Evolutionary conservation across 2,329 filamentous ascomycete species (phyloP), one percentile per base, ranked within the genome.

Genomic region (Ophiostoma ulmi): DNA sequence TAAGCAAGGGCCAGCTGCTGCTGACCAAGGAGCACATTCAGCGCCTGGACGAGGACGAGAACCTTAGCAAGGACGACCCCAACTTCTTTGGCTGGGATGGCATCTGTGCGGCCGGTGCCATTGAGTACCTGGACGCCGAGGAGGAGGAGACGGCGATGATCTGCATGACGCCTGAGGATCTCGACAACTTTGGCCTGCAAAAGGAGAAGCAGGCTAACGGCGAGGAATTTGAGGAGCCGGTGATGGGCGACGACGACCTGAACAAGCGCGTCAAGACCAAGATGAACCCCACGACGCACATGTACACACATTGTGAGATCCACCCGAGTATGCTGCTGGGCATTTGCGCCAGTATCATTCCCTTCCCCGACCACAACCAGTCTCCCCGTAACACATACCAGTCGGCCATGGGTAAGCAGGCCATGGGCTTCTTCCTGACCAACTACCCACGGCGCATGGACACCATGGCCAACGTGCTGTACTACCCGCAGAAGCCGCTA

Each of bases 111-210:
- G 87, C 88, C 14, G 95, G 94, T 80, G 92, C 93, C 2, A 91
- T 99, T 52, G 95, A 99, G 78, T 98, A 97, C 77, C 87, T 99
- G 13, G 95, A 99, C 79, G 95, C 95, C 0, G 96, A 99, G 78
- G 96, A 99, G 83, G 95, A 99, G 79, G 96, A 99, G 80, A 97
- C 93, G 0, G 90, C 95, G 55, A 99, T 99, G 95, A 99, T 99
- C 77, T 93, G 94, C 80, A 99, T 99, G 94, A 96, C 93, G 0
- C 95, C 95, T 0, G 94, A 98, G 78, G 95, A 98, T 77, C 83
- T 99, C 52, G 93, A 97, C 72, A 87, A 88, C 31, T 93, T 90
- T 73, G 87, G 91, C 72, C 83, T 90, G 74, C 83, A 90, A 70
- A 91, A 92, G 79, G 73, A 73, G 5, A 72, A 73, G 41, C 72